Evolutionary conservation across 331 rosid species (phyloP), one percentile per base, ranked within the genome.

Genomic region (Spiraea crenata): DNA sequence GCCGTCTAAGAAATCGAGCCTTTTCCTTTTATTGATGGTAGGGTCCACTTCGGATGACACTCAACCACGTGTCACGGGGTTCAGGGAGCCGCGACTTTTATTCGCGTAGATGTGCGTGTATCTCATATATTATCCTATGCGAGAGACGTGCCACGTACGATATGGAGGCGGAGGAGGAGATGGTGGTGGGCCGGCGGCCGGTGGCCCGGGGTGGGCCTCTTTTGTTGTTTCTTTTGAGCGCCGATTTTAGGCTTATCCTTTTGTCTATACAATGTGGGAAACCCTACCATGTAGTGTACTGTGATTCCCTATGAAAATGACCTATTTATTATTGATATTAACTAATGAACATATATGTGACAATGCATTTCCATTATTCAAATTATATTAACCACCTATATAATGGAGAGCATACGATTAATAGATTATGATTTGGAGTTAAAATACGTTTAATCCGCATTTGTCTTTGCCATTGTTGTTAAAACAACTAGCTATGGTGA

Each of bases 1-100:
- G 69, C 62, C 57, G 63, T 69, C 42, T n/a, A 74, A 62, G 72
- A 62, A 74, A 62, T 20, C 58, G 67, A 19, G 55, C 57, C 49
- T 2, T 13, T 17, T 9, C 46, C 63, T 17, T 61, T 38, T 55
- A 37, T 14, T 9, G 9, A 34, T n/a, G 40, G 14, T 20, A 74
- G 73, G 65, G 4, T 15, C 80, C 20, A 14, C 7, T 7, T 25
- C 31, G 6, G 10, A 12, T 69, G 9, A 0, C 44, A 4, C 17
- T 70, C 16, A 34, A 7, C 63, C 75, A 60, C 71, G 84, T 71
- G 68, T 68, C 74, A 2, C 34, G 20, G 13, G 8, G 57, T 61
- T 12, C 61, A 17, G 54, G 70, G 2, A 8, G 46, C 49, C 52
- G 57, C 64, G 58, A 65, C 57, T 40, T 61, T 61, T 69, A 44